Percentiles rank a stretch among this genome's conserved stretches.
These are phyloP conservation scores for Carallia brachiata DNA, from an alignment of 345 rosid species.

Conservation along the genomic window DNA sequence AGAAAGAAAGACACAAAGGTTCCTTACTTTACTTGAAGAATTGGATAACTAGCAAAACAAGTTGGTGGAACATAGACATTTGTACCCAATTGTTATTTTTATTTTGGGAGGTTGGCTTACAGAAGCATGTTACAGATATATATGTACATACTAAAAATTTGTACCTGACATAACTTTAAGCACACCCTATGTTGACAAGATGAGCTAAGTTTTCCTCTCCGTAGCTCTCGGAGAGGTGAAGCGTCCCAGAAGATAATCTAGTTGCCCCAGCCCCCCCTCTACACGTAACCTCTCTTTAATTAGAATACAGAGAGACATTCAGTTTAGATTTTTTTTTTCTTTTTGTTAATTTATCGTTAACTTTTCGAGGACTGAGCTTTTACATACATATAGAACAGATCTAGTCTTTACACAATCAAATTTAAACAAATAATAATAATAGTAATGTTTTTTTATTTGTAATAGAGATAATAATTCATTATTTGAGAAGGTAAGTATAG, in stretches of 20 bases:
- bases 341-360: background rate
- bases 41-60: slow-evolving; percentile 14
- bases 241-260: background rate
- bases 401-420: no score
- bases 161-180: slow-evolving; percentile 27
- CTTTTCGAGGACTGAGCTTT: background rate
- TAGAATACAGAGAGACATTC: no score
- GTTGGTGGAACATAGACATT: slow-evolving; percentile 15
- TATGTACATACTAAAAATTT: no score
- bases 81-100: slow-evolving; percentile 4
- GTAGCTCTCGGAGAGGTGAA: slow-evolving; percentile 8
- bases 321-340: no score
- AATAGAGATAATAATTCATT: no score
- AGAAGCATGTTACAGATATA: no score
- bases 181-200: slow-evolving; percentile 45
- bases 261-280: slow-evolving; percentile 29
- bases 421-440: no score
- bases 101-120: slow-evolving; percentile 5
- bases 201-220: slow-evolving; percentile 13
- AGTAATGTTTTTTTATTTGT: no score
- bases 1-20: background rate
- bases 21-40: slow-evolving; percentile 29
- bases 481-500: no score
- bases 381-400: no score
- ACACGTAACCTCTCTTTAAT: background rate